Conservation (phyloP, 257 asterid genomes). For the Fraxinus americana region DNA sequence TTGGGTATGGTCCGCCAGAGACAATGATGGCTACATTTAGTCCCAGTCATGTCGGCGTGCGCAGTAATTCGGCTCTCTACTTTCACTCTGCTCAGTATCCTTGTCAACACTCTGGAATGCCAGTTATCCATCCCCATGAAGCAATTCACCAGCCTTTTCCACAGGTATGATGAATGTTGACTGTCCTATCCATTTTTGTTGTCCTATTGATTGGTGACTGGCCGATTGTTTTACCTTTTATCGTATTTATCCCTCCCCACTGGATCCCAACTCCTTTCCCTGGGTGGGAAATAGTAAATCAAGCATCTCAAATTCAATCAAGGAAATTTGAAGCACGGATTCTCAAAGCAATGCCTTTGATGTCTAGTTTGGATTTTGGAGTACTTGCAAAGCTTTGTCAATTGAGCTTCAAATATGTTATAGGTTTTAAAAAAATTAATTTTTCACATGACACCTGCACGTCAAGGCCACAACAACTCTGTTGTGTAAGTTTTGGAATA, state of each 20-base stretch:
- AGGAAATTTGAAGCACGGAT: neutral
- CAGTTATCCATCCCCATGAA: conserved; percentile 79
- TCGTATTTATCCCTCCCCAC: neutral
- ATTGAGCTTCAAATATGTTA: neutral
- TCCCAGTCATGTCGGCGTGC: conserved; percentile 68
- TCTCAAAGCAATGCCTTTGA: neutral
- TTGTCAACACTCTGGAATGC: conserved; percentile 80
- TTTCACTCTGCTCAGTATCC: conserved; percentile 81
- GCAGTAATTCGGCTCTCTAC: conserved; percentile 59
- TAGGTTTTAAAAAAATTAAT: neutral
- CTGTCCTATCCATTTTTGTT: conserved; percentile 11
- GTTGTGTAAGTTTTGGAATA: neutral
- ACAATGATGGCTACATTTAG: conserved; percentile 71
- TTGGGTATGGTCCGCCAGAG: conserved; percentile 82
- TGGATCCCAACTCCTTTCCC: neutral
- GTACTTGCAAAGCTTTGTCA: neutral
- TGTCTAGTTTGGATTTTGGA: neutral
- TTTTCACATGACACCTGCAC: neutral
- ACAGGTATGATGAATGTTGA: conserved; percentile 57
- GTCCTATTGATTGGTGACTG: neutral
- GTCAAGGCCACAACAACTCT: neutral
- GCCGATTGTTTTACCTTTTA: conserved; percentile 6
- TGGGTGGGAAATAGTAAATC: neutral
- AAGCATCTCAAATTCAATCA: neutral
- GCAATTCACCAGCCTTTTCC: conserved; percentile 76